A percentile compares a stretch with the other conserved stretches of the same genome.
These are phyloP conservation scores for Alternaria sp. DNA, from an alignment of 2,329 filamentous ascomycete genomes.

Conservation along the genomic window DNA sequence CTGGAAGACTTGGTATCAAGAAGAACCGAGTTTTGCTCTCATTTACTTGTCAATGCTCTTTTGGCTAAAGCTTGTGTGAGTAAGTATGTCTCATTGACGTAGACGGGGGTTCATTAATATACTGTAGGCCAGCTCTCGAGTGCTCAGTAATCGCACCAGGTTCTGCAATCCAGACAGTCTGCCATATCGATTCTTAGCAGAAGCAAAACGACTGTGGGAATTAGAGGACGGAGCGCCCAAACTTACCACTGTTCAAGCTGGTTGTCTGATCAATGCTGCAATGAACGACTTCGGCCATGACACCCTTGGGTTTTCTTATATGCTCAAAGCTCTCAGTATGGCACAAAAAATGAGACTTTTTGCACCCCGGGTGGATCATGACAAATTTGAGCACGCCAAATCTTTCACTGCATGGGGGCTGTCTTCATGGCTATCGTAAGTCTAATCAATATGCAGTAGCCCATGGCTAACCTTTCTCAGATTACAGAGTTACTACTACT, in stretches of 20 bases:
- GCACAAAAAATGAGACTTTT: conserved; percentile 26
- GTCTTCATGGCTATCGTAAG: conserved; percentile 14
- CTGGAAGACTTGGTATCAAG: conserved; percentile 29
- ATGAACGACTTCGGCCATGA: conserved; percentile 20
- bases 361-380: not conserved
- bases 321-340: conserved; percentile 19
- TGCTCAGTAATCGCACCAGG: conserved; percentile 13
- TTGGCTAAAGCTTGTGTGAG: conserved; percentile 33
- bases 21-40: conserved; percentile 23
- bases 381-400: conserved; percentile 10
- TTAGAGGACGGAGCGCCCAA: conserved; percentile 11
- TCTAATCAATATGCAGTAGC: not conserved
- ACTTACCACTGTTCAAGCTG: conserved; percentile 30
- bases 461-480: not conserved
- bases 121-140: conserved; percentile 13
- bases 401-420: conserved; percentile 24
- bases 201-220: conserved; percentile 35
- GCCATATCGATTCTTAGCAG: conserved; percentile 28
- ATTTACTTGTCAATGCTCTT: conserved; percentile 31
- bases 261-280: conserved; percentile 17
- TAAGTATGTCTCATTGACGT: not conserved
- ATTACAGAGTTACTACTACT: conserved; percentile 18
- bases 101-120: conserved; percentile 3
- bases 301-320: conserved; percentile 18
- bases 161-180: conserved; percentile 29